Evolutionary conservation across 2,329 filamentous ascomycete genomes (phyloP).

Genomic region (Alternaria angustiovoidea): DNA sequence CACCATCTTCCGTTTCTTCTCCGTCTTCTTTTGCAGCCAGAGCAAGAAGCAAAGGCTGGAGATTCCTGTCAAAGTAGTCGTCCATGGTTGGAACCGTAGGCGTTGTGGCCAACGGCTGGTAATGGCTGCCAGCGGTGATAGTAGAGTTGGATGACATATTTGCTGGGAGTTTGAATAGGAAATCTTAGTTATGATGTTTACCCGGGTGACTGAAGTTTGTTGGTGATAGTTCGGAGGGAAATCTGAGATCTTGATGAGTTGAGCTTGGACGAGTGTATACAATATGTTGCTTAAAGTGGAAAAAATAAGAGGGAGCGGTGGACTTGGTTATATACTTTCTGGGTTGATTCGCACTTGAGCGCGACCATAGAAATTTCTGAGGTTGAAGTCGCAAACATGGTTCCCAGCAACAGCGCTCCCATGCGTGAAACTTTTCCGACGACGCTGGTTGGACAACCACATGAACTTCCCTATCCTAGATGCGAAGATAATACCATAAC

Average conservation of each 20-base stretch:
- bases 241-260: fast-evolving
- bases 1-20: not conserved
- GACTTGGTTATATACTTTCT: too few relatives aligned
- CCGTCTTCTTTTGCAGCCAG: not conserved
- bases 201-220: not conserved
- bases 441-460: not conserved
- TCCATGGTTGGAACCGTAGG: not conserved
- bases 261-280: too few relatives aligned
- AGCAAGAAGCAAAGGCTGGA: too few relatives aligned
- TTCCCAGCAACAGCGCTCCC: too few relatives aligned
- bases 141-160: not conserved
- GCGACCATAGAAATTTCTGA: not conserved
- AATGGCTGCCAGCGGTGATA: not conserved
- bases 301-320: not conserved
- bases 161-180: not conserved
- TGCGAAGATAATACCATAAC: not conserved
- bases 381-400: not conserved
- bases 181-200: not conserved
- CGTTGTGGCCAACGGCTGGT: not conserved
- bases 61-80: not conserved
- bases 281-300: not conserved
- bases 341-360: fast-evolving
- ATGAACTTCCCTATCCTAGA: not conserved
- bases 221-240: not conserved
- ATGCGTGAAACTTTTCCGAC: not conserved